phyloP scores from a whole-genome alignment of 129 eudicot genomes.

The Oenanthe sinensis region DNA sequence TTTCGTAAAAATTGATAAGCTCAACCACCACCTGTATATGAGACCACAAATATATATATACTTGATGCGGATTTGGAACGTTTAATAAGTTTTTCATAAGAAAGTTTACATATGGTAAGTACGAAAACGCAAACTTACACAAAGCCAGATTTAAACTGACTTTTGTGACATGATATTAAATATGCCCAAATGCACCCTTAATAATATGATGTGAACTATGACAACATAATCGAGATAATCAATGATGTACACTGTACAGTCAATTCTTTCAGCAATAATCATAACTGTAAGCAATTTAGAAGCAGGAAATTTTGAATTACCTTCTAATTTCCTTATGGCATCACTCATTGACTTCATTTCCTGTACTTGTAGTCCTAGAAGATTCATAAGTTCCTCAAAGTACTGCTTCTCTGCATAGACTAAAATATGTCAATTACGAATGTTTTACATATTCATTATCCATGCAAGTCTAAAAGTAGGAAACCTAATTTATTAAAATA shows the following conservation, averaged over 20 bases:
- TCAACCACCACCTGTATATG: not conserved
- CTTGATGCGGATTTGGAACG: not conserved
- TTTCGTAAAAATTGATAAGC: no score
- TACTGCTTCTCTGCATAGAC: constrained; percentile 51
- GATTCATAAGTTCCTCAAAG: constrained; percentile 70
- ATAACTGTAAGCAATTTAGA: not conserved
- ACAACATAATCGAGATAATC: not conserved
- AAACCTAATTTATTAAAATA: not conserved
- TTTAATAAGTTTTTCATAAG: no score
- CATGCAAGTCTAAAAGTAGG: not conserved
- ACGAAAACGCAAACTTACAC: no score
- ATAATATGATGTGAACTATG: not conserved
- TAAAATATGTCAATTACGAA: constrained; percentile 5
- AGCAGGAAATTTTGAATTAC: constrained; percentile 23
- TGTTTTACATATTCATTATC: not conserved
- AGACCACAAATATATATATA: not conserved
- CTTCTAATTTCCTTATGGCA: constrained; percentile 64
- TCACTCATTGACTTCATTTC: constrained; percentile 82
- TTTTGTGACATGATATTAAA: no score
- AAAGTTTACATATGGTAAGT: not conserved
- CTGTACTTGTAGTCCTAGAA: constrained; percentile 54
- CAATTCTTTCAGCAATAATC: not conserved
- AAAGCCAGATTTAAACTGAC: no score
- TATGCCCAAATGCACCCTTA: not conserved
- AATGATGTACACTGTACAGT: not conserved